Evolutionary conservation across 305 asterid species (phyloP).

Genomic region (Solanum aculeatissimum): DNA sequence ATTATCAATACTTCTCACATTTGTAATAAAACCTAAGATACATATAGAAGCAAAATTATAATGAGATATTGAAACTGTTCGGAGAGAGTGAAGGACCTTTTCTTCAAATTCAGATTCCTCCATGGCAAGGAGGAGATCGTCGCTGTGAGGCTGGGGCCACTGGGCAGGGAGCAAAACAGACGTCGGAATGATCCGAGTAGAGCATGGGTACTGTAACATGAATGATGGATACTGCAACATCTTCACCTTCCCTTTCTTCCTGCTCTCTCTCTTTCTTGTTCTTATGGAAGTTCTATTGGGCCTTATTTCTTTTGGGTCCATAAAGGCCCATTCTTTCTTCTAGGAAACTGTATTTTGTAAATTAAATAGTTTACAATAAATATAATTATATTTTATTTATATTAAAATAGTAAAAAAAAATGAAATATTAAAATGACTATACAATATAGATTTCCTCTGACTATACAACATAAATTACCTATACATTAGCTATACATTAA

Average conservation of each 20-base stretch:
- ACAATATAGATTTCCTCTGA: too few species aligned
- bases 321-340: neutral
- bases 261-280: neutral
- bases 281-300: neutral
- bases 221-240: conserved; percentile 73
- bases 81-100: conserved; percentile 30
- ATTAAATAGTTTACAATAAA: too few species aligned
- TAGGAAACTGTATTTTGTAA: neutral
- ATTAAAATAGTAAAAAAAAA: too few species aligned
- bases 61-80: neutral
- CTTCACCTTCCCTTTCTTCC: neutral
- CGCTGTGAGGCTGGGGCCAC: conserved; percentile 85
- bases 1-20: neutral
- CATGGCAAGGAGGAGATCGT: conserved; percentile 81
- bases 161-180: conserved; percentile 73
- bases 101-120: conserved; percentile 82
- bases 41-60: neutral
- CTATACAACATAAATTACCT: too few species aligned
- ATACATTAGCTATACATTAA: too few species aligned
- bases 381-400: too few species aligned
- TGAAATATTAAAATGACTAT: too few species aligned
- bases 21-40: neutral
- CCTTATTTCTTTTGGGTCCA: neutral
- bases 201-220: conserved; percentile 64
- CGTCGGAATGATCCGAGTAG: conserved; percentile 68